Evolutionary conservation across 2,329 filamentous ascomycete genomes (phyloP).

Genomic region (Sporothrix brasiliensis): DNA sequence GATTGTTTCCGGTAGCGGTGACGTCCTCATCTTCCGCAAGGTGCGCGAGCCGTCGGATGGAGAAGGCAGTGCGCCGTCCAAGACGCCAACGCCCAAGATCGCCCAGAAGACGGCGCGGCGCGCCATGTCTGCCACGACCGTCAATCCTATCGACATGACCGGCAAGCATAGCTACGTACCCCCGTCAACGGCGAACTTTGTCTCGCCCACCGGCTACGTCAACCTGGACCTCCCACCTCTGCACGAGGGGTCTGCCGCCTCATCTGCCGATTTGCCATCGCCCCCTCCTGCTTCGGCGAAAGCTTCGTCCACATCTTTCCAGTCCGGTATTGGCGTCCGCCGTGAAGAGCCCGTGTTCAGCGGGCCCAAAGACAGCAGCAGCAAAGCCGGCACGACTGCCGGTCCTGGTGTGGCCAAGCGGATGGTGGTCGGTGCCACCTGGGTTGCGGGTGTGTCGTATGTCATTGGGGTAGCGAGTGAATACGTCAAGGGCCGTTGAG

Average conservation of each 20-base stretch:
- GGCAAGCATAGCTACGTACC: constrained; percentile 44
- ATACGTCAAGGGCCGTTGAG: constrained; percentile 48
- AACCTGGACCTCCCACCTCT: constrained; percentile 57
- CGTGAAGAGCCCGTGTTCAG: constrained; percentile 55
- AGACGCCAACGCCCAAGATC: background rate
- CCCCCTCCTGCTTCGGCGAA: constrained; percentile 37
- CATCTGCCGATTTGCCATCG: constrained; percentile 29
- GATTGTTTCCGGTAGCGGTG: constrained; percentile 63
- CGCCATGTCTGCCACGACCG: constrained; percentile 35
- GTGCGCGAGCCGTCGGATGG: constrained; percentile 43
- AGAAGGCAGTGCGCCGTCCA: background rate
- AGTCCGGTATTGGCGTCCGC: constrained; percentile 50
- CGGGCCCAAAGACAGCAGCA: constrained; percentile 40
- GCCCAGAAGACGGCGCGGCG: constrained; percentile 13
- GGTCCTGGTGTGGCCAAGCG: constrained; percentile 48
- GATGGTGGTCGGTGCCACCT: constrained; percentile 56
- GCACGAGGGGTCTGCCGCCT: background rate
- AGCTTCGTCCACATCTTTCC: constrained; percentile 39
- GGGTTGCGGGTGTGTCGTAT: constrained; percentile 60
- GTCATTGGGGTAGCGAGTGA: constrained; percentile 62
- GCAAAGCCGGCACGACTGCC: constrained; percentile 10
- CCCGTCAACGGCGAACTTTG: constrained; percentile 59
- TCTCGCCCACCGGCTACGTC: constrained; percentile 67
- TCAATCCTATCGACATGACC: constrained; percentile 65
- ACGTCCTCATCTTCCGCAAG: constrained; percentile 69